phyloP scores from a whole-genome alignment of 1,139 yeast genomes.

The Pichia sp. region DNA sequence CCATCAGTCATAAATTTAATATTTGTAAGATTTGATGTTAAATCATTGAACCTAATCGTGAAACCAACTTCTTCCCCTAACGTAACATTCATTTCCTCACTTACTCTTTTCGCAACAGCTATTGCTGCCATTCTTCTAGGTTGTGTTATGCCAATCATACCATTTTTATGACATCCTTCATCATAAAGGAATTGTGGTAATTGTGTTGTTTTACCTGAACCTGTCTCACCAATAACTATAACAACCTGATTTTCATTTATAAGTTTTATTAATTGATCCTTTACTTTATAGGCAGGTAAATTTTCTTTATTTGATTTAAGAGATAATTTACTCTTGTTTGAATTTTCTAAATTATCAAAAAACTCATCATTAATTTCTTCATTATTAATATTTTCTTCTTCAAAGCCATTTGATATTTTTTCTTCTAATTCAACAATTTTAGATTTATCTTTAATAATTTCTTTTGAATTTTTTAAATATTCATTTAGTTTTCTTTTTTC shows the following conservation, averaged over 20 bases:
- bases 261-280: slow-evolving; percentile 50
- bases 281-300: slow-evolving; percentile 73
- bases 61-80: slow-evolving; percentile 84
- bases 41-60: slow-evolving; percentile 82
- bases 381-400: slow-evolving; percentile 6
- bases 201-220: slow-evolving; percentile 97
- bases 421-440: not conserved
- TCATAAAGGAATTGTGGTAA: slow-evolving; percentile 78
- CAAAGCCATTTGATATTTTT: not conserved
- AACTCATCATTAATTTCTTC: slow-evolving; percentile 20
- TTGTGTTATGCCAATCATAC: slow-evolving; percentile 83
- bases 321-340: no score
- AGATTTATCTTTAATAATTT: slow-evolving; percentile 31
- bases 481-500: slow-evolving; percentile 57
- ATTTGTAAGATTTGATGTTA: slow-evolving; percentile 51
- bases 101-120: slow-evolving; percentile 88
- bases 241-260: slow-evolving; percentile 81
- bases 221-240: slow-evolving; percentile 89
- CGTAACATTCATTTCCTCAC: slow-evolving; percentile 68
- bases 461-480: slow-evolving; percentile 50
- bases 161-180: slow-evolving; percentile 58
- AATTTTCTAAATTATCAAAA: not conserved
- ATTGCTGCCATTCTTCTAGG: slow-evolving; percentile 96
- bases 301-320: slow-evolving; percentile 16
- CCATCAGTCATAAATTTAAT: slow-evolving; percentile 96